Base-by-base conservation (phyloP, 495 filamentous ascomycete genomes). In the Evernia prunastri region DNA sequence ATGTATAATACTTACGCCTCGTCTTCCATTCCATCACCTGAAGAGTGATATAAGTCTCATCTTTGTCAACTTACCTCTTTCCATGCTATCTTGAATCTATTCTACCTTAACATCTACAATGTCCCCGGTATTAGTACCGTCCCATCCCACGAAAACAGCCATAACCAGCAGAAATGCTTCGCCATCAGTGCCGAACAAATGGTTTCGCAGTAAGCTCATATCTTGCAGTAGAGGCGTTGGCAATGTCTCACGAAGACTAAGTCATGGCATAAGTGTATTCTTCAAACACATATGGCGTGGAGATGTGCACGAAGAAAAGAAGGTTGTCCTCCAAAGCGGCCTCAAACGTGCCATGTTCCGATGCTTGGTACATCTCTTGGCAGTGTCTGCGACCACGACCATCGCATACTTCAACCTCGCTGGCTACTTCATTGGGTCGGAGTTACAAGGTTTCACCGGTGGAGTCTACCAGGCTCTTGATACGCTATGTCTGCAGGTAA, bases 351-450 rank as follows among this genome's bases (percentile, higher is more conserved):
- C 63, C 27, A 15, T 64, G 12, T 13, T 40, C 23, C 56, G 33
- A 64, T 64, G 63, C 37, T 59, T 17, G 56, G 56, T 54, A 37
- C 63, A 64, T 59, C 40, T 64, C 25, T 33, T 64, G n/a, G 39
- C 63, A 31, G 35, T 64, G 27, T 60, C 45, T 27, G 63, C 56
- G 27, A 64, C 63, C 53, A 54, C 56, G 35, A 43, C 51, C 18
- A 18, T 64, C 20, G 56, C 63, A 23, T 59, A 59, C 39, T 54
- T 64, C 56, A 64, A 64, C 29, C 53, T 64, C 31, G 45, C 53
- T 27, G 63, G 63, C 15, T 59, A 9, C 13, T 64, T 59, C 33
- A 64, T 64, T 31, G 63, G 63, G 5, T 23, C 25, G 10, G 31
- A 64, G 12, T 59, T 64, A 7, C 63, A 64, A 23, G 63, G 63